These are phyloP conservation scores for Catharanthus roseus DNA, from an alignment of 257 asterid species.

Conservation along the genomic window DNA sequence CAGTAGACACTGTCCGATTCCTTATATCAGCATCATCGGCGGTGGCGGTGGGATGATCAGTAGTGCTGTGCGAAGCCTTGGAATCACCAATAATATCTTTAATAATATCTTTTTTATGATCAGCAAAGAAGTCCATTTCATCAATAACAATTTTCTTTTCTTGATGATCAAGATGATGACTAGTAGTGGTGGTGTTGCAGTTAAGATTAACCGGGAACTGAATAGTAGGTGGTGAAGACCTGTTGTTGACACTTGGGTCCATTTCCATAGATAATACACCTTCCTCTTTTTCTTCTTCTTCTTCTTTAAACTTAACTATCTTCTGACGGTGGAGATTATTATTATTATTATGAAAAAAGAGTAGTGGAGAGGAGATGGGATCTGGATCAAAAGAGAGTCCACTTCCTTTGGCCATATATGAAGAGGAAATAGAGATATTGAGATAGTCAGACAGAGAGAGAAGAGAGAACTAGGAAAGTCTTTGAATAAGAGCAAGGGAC, in stretches of 20 bases:
- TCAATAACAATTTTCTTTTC: slow-evolving; percentile 35
- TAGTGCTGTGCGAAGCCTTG: not conserved
- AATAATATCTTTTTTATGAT: slow-evolving; percentile 21
- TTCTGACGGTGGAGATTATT: no score
- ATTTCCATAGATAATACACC: slow-evolving; percentile 10
- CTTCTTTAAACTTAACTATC: no score
- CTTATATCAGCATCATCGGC: slow-evolving; percentile 10
- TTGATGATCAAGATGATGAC: not conserved
- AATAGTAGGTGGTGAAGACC: slow-evolving; percentile 51
- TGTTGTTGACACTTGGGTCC: slow-evolving; percentile 29
- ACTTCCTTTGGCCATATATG: slow-evolving; percentile 70
- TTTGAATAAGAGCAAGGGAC: slow-evolving; percentile 45
- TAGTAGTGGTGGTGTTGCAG: no score
- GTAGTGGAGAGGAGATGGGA: slow-evolving; percentile 25
- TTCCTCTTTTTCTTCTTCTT: no score
- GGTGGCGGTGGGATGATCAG: slow-evolving; percentile 10
- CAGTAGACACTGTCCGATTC: slow-evolving; percentile 21
- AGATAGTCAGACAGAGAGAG: slow-evolving; percentile 18
- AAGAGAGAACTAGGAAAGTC: slow-evolving; percentile 29
- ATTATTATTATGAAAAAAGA: no score
- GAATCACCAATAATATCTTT: slow-evolving; percentile 14
- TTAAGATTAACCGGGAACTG: slow-evolving; percentile 66
- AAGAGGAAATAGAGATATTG: slow-evolving; percentile 22
- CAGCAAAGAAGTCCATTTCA: slow-evolving; percentile 76
- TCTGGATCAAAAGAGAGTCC: slow-evolving; percentile 94